These are phyloP conservation scores for Cylindrotheca closterium DNA, from an alignment of 108 stramenopile genomes.

Conservation along the genomic window DNA sequence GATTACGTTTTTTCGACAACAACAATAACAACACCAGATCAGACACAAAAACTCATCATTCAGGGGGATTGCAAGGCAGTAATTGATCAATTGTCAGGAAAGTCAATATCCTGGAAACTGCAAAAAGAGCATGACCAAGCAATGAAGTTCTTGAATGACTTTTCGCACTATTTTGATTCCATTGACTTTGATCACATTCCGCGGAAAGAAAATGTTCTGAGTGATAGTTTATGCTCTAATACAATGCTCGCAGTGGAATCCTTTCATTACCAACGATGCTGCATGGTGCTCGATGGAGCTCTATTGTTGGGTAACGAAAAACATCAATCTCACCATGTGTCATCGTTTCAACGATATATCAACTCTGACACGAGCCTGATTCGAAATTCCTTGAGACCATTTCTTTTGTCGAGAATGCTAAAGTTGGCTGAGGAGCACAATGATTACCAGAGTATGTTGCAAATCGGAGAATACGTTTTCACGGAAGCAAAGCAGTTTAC, in stretches of 20 bases:
- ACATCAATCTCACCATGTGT: neutral
- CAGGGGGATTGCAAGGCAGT: conserved; percentile 79
- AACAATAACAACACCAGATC: neutral
- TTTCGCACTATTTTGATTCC: conserved; percentile 7
- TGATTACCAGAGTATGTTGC: conserved; percentile 6
- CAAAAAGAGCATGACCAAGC: conserved; percentile 32
- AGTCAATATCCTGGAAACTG: conserved; percentile 55
- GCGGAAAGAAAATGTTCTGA: conserved; percentile 51
- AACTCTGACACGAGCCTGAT: conserved; percentile 5
- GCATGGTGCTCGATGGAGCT: too few species aligned
- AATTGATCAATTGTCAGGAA: conserved; percentile 59
- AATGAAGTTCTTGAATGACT: conserved; percentile 7
- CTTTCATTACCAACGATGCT: neutral
- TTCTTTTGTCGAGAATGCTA: conserved; percentile 9
- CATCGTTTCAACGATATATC: neutral
- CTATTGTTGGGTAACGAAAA: neutral
- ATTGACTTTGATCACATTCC: conserved; percentile 47
- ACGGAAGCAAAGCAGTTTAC: conserved; percentile 2
- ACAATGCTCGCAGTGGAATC: conserved; percentile 2
- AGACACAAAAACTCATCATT: conserved; percentile 21
- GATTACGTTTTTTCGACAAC: neutral
- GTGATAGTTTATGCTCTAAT: conserved; percentile 51
- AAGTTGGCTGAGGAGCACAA: neutral
- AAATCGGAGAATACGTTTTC: conserved; percentile 21
- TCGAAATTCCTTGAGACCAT: conserved; percentile 22